These are phyloP conservation scores for Byssothecium circinans DNA, from an alignment of 2,329 filamentous ascomycete genomes.

Conservation along the genomic window DNA sequence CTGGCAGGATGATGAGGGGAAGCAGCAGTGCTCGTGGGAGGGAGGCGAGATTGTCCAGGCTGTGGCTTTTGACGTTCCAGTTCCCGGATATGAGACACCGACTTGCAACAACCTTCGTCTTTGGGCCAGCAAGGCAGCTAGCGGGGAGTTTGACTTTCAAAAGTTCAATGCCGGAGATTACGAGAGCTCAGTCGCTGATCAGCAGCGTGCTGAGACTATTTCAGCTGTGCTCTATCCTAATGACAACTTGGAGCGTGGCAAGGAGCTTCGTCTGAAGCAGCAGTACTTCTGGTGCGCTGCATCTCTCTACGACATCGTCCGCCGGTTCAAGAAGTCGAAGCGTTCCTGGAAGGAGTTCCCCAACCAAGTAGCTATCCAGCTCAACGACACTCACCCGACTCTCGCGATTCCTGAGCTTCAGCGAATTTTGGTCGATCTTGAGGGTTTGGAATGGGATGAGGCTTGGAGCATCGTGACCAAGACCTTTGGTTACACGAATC, in stretches of 20 bases:
- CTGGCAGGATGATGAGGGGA: constrained; percentile 71
- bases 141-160: constrained; percentile 98
- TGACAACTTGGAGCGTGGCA: constrained; percentile 93
- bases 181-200: constrained; percentile 95
- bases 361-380: constrained; percentile 93
- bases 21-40: constrained; percentile 77
- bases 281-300: constrained; percentile 99
- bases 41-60: constrained; percentile 90
- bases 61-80: constrained; percentile 86
- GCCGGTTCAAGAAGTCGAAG: constrained; percentile 96
- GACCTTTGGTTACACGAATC: constrained; percentile 95
- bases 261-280: constrained; percentile 96
- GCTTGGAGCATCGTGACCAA: constrained; percentile 70
- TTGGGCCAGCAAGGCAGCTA: constrained; percentile 97
- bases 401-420: constrained; percentile 94
- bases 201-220: constrained; percentile 98
- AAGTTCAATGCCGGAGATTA: constrained; percentile 99
- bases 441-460: constrained; percentile 90
- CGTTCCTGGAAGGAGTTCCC: constrained; percentile 89
- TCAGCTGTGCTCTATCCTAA: constrained; percentile 97
- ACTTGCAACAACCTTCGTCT: constrained; percentile 96
- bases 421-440: constrained; percentile 84
- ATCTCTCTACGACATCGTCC: constrained; percentile 92
- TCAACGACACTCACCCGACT: constrained; percentile 97
- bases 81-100: constrained; percentile 85